Evolutionary conservation across 306 rosid genomes (phyloP), one percentile per base, ranked within the genome.

Genomic region (Vigna reflexopilosa): DNA sequence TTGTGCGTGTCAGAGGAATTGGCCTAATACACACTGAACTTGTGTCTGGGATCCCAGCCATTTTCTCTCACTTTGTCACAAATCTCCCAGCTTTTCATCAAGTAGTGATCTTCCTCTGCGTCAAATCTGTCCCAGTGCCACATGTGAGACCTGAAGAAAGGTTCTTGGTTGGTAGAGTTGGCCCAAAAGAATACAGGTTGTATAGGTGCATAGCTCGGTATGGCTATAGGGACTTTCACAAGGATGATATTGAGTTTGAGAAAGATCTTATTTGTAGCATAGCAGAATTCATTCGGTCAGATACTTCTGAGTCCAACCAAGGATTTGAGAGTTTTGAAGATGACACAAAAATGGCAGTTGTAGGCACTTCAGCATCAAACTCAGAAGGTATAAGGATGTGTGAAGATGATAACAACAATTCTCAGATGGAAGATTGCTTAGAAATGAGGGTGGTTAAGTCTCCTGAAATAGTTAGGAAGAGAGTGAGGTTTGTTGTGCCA

Each of bases 21-120:
- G 99, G 99, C 70, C 98, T 96, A 19, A 91, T 96, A 77, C 93
- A 96, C 57, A 96, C 98, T 2, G 98, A 96, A 82, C 98, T 96
- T 11, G 98, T 96, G 13, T 77, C 98, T 14, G 99, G 98, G 6
- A 96, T 96, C 67, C 99, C 99, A 0, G 97, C 99, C 20, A 89
- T 93, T 48, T 96, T 96, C 88, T 96, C 99, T 51, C 99, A 96
- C 86, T 96, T 96, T 63, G 99, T 96, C 30, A 91, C 99, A 55
- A 96, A 96, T 77, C 93, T 96, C 8, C 99, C 98, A 5, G 99
- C 99, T 75, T 96, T 96, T 82, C 99, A 96, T 81, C 94, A 96
- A 81, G 98, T 96, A 42, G 83, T 96, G 40, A 92, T 96, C 82
- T 96, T 96, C 88, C 98, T 96, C 17, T 96, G 99, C 81, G 16